phyloP scores from a whole-genome alignment of 257 asterid species.

The Craterostigma plantagineum region DNA sequence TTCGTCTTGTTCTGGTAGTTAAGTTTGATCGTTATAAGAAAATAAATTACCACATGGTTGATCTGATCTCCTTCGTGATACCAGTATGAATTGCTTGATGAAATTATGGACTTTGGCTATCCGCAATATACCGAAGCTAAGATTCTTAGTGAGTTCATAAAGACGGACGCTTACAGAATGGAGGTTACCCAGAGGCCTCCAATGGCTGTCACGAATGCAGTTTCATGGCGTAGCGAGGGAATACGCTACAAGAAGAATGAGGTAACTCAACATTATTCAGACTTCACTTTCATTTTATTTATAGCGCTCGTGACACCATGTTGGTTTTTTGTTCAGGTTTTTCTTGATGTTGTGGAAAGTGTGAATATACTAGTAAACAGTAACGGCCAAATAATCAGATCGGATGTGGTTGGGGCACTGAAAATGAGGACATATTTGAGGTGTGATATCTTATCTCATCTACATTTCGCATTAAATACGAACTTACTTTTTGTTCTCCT shows the following conservation, averaged over 20 bases:
- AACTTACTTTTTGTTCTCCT: not conserved
- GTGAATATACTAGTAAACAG: too few species aligned
- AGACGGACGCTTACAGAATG: too few species aligned
- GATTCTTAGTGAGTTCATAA: slow-evolving; percentile 24
- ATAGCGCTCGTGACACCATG: not conserved
- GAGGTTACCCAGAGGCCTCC: slow-evolving; percentile 26
- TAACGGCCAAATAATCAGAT: too few species aligned
- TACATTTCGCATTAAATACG: not conserved
- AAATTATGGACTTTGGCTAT: slow-evolving; percentile 26
- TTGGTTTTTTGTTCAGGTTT: not conserved
- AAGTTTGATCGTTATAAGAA: too few species aligned
- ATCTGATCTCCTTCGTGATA: too few species aligned
- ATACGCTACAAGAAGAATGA: slow-evolving; percentile 20
- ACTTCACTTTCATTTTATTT: too few species aligned
- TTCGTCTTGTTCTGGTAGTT: too few species aligned
- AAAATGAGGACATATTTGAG: slow-evolving; percentile 32
- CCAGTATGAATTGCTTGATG: too few species aligned
- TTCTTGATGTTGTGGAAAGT: too few species aligned
- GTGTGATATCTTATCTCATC: slow-evolving; percentile 11
- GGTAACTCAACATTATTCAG: too few species aligned
- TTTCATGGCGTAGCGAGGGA: slow-evolving; percentile 31
- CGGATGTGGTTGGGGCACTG: slow-evolving; percentile 30
- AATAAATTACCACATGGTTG: too few species aligned
- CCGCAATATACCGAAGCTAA: slow-evolving; percentile 27
- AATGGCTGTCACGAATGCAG: slow-evolving; percentile 31